phyloP scores from a whole-genome alignment of 306 rosid species.

The Rosa multiflora region DNA sequence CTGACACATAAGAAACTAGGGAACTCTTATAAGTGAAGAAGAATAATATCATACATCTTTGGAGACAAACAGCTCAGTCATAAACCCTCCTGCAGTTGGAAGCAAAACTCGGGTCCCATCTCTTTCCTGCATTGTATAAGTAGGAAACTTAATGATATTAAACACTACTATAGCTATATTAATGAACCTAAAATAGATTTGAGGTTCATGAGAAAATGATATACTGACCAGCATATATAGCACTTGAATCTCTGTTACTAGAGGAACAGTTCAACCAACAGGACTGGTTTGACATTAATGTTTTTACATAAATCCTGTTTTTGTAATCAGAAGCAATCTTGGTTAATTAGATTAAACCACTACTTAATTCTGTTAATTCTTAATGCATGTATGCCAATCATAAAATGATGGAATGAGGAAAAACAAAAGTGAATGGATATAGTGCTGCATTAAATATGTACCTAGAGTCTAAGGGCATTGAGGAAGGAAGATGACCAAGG shows the following conservation, averaged over 20 bases:
- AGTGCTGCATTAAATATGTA: slow-evolving; percentile 18
- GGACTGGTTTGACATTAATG: slow-evolving; percentile 69
- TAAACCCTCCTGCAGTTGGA: slow-evolving; percentile 69
- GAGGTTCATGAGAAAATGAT: background rate
- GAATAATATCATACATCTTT: slow-evolving; percentile 48
- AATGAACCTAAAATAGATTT: background rate
- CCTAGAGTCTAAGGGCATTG: slow-evolving; percentile 71
- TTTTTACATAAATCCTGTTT: slow-evolving; percentile 62
- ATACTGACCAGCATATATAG: slow-evolving; percentile 44
- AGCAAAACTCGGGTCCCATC: slow-evolving; percentile 72
- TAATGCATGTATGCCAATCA: background rate
- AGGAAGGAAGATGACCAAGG: slow-evolving; percentile 63
- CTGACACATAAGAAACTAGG: background rate
- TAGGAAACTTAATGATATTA: background rate
- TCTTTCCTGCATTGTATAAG: slow-evolving; percentile 50
- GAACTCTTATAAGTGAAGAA: background rate
- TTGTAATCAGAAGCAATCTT: background rate
- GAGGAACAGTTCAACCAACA: slow-evolving; percentile 72
- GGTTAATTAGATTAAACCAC: background rate
- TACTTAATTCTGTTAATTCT: background rate
- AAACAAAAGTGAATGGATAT: background rate
- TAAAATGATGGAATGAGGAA: background rate
- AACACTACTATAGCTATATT: background rate
- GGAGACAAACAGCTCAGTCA: slow-evolving; percentile 70
- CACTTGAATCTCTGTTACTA: slow-evolving; percentile 36